Base-by-base conservation (phyloP, 1,284 basidiomycete species). In the Amylostereum areolatum region DNA sequence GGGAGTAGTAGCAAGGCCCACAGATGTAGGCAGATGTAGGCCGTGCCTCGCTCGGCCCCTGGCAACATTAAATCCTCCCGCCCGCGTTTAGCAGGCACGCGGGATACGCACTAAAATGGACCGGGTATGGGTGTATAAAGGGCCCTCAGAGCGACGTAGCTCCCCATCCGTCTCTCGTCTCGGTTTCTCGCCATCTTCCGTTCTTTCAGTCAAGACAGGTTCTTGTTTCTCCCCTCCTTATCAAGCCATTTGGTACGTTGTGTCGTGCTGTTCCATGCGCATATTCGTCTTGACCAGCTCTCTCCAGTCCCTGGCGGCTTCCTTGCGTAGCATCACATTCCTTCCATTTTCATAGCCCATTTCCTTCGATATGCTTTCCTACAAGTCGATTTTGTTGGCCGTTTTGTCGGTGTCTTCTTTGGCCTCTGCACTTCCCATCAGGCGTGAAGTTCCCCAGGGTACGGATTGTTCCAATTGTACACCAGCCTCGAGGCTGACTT, bases 401-500 rank as follows among this genome's bases (percentile, higher is more conserved):
- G 62, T 74, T 59, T 59, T 61, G 48, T 71, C 54, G 50, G 57
- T 72, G 56, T 66, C 67, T 48, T 60, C 58, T 54, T 63, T 64
- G 48, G 69, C 63, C 47, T 63, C 62, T 51, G 67, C 74, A 47
- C 59, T 72, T 32, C 78, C 79, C 30, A 64, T 77, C 44, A 66
- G 72, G 52, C 78, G 81, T 56, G 81, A 84, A 63, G 83, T 84
- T 37, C 82, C 83, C 40, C 83, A 84, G 71, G 81, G 81, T 81
- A 57, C 30, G 55, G 57, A 29, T 12, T 33, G 10, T 51, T 45
- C 48, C 36, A 5, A 46, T 24, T 40, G 18, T 40, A 12, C 43
- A 35, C 34, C n/a, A n/a, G 34, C 34, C 34, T n/a, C 8, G 34
- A 35, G 34, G 8, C 25, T 40, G n/a, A 18, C 41, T 42, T 29